Base-by-base conservation (phyloP, 2,329 filamentous ascomycete species). In the Curvularia hawaiiensis region DNA sequence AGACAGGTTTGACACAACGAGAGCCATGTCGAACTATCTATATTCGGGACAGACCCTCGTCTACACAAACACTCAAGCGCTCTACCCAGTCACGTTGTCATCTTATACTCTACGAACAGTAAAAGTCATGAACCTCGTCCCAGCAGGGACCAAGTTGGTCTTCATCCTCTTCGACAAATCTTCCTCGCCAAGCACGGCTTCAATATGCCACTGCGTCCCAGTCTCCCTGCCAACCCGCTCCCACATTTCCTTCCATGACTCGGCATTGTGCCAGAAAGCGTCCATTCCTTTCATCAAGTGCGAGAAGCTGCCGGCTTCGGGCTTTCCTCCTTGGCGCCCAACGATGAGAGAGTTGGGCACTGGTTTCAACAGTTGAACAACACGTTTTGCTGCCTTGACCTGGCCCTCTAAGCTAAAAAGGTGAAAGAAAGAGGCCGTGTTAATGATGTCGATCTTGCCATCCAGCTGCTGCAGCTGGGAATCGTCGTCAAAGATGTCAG, bases 351-450 rank as follows among this genome's bases (percentile, higher is more conserved):
- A 70, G 16, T 71, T 76, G 35, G 70, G 58, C 39, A 66, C 62
- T 50, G 67, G 65, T 52, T 70, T 77, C 51, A 79, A 47, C 16
- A 80, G 54, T 26, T 63, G 52, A 12, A 75, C 62, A 0, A 75
- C 60, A 5, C 65, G 62, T 52, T 74, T 73, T 12, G 71, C 71
- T n/a, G 73, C 70, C 45, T 71, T 63, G 11, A 78, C 58, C 58
- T 82, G 79, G 9, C 68, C 66, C 1, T 78, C 74, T 63, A 69
- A 78, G 31, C 71, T 68, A 60, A 80, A 82, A 8, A 81, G 67
- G 50, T 82, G 80, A 43, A 82, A 75, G 64, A 82, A 78, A 0
- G 76, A 76, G 0, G 72, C 72, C 2, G 79, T 69, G 33, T 78
- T 70, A 7, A 82, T 60, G 12, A 82, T 73, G 54, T 80, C 76